Base-by-base conservation (phyloP, 108 stramenopile species). In the Nitzschia sp. region DNA sequence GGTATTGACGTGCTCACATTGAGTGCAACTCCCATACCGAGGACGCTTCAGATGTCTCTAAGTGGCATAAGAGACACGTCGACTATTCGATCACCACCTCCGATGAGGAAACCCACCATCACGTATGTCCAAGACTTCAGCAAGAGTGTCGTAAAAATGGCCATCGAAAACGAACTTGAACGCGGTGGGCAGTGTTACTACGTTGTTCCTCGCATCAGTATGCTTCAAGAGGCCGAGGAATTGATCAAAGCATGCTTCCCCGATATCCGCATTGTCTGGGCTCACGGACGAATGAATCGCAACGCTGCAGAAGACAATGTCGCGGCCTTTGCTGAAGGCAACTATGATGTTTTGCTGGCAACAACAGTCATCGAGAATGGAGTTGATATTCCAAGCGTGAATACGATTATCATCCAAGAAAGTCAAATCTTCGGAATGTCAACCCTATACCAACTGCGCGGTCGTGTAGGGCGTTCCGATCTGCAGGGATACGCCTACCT, bases 321-420 rank as follows among this genome's bases (percentile, higher is more conserved):
- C 3, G 85, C 84, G 0, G 67, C 79, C 22, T 97, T 97, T 71
- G 87, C 94, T 4, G 87, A 94, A 71, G 95, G 95, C 16, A 72
- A 83, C 13, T 74, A 83, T 59, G 96, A 96, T 63, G 79, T 98
- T 23, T 77, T 98, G 50, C 71, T 98, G 52, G 97, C 96, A 31
- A 98, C 97, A 21, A 96, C 96, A 9, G 93, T 98, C 32, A 96
- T 98, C 72, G 97, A 98, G 82, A 97, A 97, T 75, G 97, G 97
- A 27, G 91, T 98, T 29, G 96, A 98, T 71, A 94, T 98, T 63
- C 98, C 98, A 17, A 72, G 80, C 48, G 96, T 96, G 2, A 98
- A 98, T 56, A 95, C 96, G 8, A 95, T 98, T 63, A 85, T 98
- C 52, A 86, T 98, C 33, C 80, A 89, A 67, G 90, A 97, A 66